Evolutionary conservation across 2,329 filamentous ascomycete species (phyloP).

Genomic region (Claviceps sp.): DNA sequence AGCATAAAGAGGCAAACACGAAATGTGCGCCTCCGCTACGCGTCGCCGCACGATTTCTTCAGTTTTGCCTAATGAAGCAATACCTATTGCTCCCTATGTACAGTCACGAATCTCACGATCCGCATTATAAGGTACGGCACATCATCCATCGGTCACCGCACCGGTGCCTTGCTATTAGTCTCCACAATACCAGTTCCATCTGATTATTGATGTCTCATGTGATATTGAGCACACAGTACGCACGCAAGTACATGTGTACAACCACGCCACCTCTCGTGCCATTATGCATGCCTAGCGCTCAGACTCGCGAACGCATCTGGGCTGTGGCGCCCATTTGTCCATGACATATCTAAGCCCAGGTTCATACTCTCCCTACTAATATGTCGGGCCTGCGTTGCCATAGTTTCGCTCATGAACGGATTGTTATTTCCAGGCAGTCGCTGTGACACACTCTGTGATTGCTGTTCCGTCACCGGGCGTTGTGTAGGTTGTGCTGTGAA

Average conservation of each 20-base stretch:
- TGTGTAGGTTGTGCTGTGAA: conserved; percentile 13
- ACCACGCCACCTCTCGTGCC: not conserved
- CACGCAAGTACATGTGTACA: not conserved
- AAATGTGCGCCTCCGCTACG: too few relatives aligned
- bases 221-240: not conserved
- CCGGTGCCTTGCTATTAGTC: too few relatives aligned
- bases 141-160: not conserved
- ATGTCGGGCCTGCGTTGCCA: conserved; percentile 12
- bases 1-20: too few relatives aligned
- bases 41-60: too few relatives aligned
- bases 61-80: too few relatives aligned
- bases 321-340: conserved; percentile 59
- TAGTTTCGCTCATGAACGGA: conserved; percentile 35
- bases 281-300: conserved; percentile 44
- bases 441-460: conserved; percentile 18
- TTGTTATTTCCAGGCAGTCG: conserved; percentile 36
- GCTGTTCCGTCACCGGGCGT: conserved; percentile 15
- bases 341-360: conserved; percentile 49
- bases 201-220: not conserved
- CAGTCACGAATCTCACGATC: too few relatives aligned
- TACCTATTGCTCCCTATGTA: too few relatives aligned
- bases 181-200: too few relatives aligned
- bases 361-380: conserved; percentile 58
- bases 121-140: not conserved
- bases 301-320: conserved; percentile 69